Evolutionary conservation across 192 early-diverging fungal genomes (phyloP).

Genomic region (Chytriomyces confervae): DNA sequence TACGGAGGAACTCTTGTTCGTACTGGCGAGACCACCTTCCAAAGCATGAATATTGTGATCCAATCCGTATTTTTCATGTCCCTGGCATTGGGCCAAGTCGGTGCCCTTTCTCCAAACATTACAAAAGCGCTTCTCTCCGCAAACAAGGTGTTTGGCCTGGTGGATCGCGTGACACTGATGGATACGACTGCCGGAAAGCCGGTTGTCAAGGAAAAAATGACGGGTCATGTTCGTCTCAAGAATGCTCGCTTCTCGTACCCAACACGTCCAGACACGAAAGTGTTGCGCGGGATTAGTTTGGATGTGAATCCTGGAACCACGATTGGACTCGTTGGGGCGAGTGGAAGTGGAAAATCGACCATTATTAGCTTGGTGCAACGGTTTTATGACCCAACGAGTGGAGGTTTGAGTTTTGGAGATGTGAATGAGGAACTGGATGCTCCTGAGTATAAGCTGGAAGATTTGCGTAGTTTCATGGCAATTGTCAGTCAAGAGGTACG

Average conservation of each 20-base stretch:
- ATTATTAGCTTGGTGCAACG: constrained; percentile 62
- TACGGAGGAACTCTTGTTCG: constrained; percentile 48
- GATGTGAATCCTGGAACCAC: constrained; percentile 71
- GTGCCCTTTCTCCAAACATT: constrained; percentile 51
- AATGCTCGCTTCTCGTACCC: constrained; percentile 66
- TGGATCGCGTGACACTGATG: constrained; percentile 50
- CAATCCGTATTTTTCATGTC: constrained; percentile 50
- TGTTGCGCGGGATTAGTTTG: constrained; percentile 62
- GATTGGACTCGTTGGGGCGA: constrained; percentile 82
- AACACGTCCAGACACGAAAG: constrained; percentile 62
- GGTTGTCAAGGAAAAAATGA: constrained; percentile 27
- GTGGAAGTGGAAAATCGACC: constrained; percentile 81
- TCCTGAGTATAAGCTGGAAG: constrained; percentile 60
- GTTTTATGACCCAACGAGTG: constrained; percentile 75
- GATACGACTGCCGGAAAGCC: constrained; percentile 48
- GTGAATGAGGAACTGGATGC: constrained; percentile 65
- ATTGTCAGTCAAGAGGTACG: constrained; percentile 83
- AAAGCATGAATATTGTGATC: constrained; percentile 58
- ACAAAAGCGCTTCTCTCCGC: constrained; percentile 55
- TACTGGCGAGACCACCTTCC: constrained; percentile 48
- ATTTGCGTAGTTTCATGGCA: constrained; percentile 74
- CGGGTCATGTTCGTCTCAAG: constrained; percentile 49
- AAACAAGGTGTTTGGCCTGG: constrained; percentile 44
- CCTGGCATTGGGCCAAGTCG: constrained; percentile 50
- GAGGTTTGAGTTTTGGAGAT: constrained; percentile 68